Base-by-base conservation (phyloP, 2,329 filamentous ascomycete species). In the Cytospora chrysosperma region DNA sequence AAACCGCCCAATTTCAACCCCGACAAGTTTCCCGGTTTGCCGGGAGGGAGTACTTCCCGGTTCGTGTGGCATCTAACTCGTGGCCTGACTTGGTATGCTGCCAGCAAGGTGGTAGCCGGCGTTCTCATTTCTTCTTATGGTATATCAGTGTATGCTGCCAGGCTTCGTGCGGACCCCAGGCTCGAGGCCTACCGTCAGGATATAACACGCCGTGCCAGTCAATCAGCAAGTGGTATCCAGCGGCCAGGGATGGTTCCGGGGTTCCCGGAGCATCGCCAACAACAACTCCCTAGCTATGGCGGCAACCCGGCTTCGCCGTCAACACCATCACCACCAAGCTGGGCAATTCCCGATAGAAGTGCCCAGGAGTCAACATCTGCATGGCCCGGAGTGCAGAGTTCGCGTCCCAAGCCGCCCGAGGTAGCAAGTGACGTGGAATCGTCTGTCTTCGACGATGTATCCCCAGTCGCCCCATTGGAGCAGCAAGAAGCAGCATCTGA, bases 31-130 rank as follows among this genome's bases (percentile, higher is more conserved):
- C 75, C 76, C 4, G 30, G 73, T n/a, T 49, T 75, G 2, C 70
- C 65, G 3, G 55, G 49, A 32, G 75, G 75, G 4, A 53, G 13
- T 0, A 47, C n/a, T 0, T 74, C 76, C 6, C 64, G 56, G 27
- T 19, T 49, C 19, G 59, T 69, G 24, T 81, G 79, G 79, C 77
- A 80, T 60, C 43, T 61, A 15, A 27, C 69, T 17, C 75, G 79
- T 2, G 70, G 75, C n/a, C n/a, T 65, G 1, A 67, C 72, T 12
- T 81, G 79, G 70, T 70, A 69, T 10, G 62, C 70, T 26, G 55
- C 69, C 0, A 59, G 65, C 37, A 71, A 66, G 59, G 15, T 77
- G 43, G 66, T 68, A 1, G 61, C 71, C 26, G 60, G 67, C 9
- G 50, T 75, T 13, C 66, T 78, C 24, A 70, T 76, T 37, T 61